Evolutionary conservation across 1,284 basidiomycete species (phyloP).

Genomic region (Fistulina hepatica): DNA sequence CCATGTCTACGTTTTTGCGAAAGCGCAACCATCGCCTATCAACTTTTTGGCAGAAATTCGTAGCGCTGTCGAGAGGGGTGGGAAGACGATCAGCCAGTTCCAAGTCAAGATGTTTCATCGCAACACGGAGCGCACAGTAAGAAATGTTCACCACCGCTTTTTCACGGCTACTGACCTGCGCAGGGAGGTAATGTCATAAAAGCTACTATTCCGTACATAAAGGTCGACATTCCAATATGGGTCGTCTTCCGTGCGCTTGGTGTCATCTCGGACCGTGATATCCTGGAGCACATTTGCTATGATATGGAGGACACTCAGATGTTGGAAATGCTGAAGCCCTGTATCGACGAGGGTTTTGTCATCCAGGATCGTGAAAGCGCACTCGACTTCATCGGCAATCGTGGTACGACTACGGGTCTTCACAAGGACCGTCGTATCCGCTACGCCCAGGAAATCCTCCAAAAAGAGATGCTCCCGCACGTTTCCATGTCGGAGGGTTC

Average conservation of each 20-base stretch:
- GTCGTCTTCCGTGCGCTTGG: conserved; percentile 97
- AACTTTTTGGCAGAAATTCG: conserved; percentile 96
- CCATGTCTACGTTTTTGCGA: conserved; percentile 98
- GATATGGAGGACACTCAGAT: conserved; percentile 93
- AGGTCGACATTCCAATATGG: conserved; percentile 97
- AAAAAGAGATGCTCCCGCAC: conserved; percentile 98
- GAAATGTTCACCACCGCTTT: conserved; percentile 23
- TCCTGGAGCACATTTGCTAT: conserved; percentile 97
- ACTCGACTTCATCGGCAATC: conserved; percentile 96
- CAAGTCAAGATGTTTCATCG: conserved; percentile 96
- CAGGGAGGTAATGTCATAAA: conserved; percentile 91
- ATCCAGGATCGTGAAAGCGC: conserved; percentile 97
- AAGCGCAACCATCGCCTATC: conserved; percentile 93
- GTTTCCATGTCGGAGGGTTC: conserved; percentile 94
- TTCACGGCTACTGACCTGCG: conserved; percentile 3
- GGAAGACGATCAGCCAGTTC: conserved; percentile 97
- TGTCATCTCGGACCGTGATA: conserved; percentile 96
- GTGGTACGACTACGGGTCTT: conserved; percentile 92
- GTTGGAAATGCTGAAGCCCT: conserved; percentile 97
- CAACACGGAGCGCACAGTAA: conserved; percentile 75
- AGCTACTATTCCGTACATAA: conserved; percentile 96
- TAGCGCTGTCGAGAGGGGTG: conserved; percentile 95
- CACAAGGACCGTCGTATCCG: conserved; percentile 87
- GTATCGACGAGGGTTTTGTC: conserved; percentile 97
- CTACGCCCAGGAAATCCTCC: conserved; percentile 95